Evolutionary conservation across 2,329 filamentous ascomycete genomes (phyloP), one percentile per base, ranked within the genome.

Genomic region (Fusarium pseudocircinatum): DNA sequence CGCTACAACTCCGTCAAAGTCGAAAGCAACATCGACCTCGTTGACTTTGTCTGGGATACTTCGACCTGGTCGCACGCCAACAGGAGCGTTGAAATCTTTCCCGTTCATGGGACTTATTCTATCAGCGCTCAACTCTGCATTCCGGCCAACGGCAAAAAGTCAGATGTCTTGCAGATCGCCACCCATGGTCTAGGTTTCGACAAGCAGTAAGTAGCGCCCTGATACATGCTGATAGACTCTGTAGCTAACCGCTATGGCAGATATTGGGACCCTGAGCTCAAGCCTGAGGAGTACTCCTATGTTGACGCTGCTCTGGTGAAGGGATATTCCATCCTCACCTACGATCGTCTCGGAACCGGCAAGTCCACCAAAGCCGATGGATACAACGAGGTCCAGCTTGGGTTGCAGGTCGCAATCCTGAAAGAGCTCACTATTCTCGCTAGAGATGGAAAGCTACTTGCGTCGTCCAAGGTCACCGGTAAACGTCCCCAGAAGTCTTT

Each of bases 81-180:
- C 6, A 58, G 30, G 3, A 47, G 40, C 1, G 2, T 4, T 1
- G 14, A 34, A 10, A 10, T 18, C 1, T 7, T n/a, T 6, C n/a
- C 30, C 0, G n/a, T 58, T 9, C 20, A 28, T 1, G 54, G 54
- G 0, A 47, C 40, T 4, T 58, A 58, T 14, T 58, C 40, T 2
- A 47, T 58, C 30, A 28, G 2, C 14, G 54, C 54, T 28, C 40
- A 58, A 2, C 24, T 58, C 6, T 58, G 54, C 20, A 58, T 58
- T 1, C 30, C 40, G 0, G 4, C 10, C 3, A 6, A n/a, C 18
- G 40, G 54, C 4, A 18, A 28, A 3, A 58, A 58, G 24, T 28
- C 39, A 6, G n/a, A 58, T 10, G 5, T 47, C 1, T 15, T 58
- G 14, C 54, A 58, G 20, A 28, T 58, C 7, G 54, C 30, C 1